Evolutionary conservation across 768 basidiomycete genomes (phyloP), one percentile per base, ranked within the genome.

Genomic region (Boletus sp.): DNA sequence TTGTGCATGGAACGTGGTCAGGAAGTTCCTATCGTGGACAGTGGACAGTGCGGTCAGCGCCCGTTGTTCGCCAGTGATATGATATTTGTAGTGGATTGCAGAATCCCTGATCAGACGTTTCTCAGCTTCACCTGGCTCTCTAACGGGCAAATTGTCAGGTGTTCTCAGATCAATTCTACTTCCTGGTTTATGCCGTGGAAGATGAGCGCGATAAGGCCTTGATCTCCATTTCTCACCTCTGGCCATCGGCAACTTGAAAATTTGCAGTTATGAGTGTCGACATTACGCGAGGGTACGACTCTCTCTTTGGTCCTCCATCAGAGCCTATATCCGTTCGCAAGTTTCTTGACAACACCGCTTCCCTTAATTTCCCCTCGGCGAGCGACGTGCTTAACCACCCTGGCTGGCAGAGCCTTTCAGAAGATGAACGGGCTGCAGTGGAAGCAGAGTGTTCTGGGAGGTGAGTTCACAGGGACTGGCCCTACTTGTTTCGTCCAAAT

Each of bases 271-370:
- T 70, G 63, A 64, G 47, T 47, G 46, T 56, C 39, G 61, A 70
- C 55, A 62, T 71, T 54, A 56, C 50, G 8, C 70, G 69, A 51
- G 64, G 67, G 34, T 63, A 72, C 30, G 82, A 84, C 57, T 82
- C 79, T 32, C 74, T 79, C 51, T 83, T 87, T 67, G 86, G 86
- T 0, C 86, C 85, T 40, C 73, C 84, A 21, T 88, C 86, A 38
- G 78, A 84, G 33, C 71, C 62, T 25, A 74, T 87, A 32, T 66
- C 80, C 42, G 57, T 87, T 42, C 64, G 63, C 27, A 67, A 68
- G 1, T 85, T 85, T 60, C 55, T 80, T 14, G 68, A 73, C 13
- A 63, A 71, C 47, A 70, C 74, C 7, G 34, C 58, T 59, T 39
- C 56, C 2, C 48, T 61, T 25, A 29, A 27, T 23, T 54, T 55